Base-by-base conservation (phyloP, 768 basidiomycete genomes). In the Coprinellus micaceus region DNA sequence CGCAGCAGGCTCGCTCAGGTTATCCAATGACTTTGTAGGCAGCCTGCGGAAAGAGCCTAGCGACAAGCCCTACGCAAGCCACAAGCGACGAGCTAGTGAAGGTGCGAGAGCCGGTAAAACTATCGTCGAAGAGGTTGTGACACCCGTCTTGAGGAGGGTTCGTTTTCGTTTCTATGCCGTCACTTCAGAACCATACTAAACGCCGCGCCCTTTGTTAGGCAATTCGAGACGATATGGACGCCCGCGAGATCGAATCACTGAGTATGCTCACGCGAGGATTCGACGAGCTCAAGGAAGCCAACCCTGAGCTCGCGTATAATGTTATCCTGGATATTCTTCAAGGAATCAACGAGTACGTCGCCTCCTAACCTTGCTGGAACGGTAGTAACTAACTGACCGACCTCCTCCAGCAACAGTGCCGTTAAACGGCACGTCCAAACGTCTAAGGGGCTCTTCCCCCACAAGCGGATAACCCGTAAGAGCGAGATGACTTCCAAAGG, bases 191-290 rank as follows among this genome's bases (percentile, higher is more conserved):
- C 24, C 2, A 5, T n/a, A 30, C 49, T 41, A 53, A 53, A 43
- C 13, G 29, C 19, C 47, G n/a, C n/a, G 37, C 36, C 22, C 33
- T 55, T 28, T 58, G 44, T 5, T 64, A 91, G 89, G 78, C 83
- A 28, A 90, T 85, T 49, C 78, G 77, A 22, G 89, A 91, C 59
- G 91, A 92, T 64, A 92, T 92, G 85, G 90, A 89, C 60, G 91
- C 92, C 36, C 79, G 83, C 47, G 90, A 94, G 63, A 88, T 94
- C 1, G 93, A 96, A 67, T 88, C 93, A 12, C 71, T 98, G 39
- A 89, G 88, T 71, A 91, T 92, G 85, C 80, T 99, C 22, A 83
- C 89, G 43, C 80, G 92, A 59, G 97, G 96, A 1, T 98, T 98
- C 69, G 72, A 83, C 36, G 94, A 96, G 64, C 77, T 99, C 19